Evolutionary conservation across 331 rosid genomes (phyloP), one percentile per base, ranked within the genome.

Genomic region (Acacia pycnantha): DNA sequence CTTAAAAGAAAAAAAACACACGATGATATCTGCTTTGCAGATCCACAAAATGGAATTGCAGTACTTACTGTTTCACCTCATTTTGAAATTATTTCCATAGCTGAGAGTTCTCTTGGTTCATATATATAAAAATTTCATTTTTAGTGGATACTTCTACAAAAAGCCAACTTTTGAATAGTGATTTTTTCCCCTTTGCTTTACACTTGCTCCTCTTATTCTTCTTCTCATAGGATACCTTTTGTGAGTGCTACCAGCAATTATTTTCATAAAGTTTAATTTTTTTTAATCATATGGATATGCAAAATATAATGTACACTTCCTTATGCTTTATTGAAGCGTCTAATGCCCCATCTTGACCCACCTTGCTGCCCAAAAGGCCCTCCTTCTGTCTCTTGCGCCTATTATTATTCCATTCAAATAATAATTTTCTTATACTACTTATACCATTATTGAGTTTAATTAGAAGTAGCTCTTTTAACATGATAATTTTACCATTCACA

Each of bases 81-180:
- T 4, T 67, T 35, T 67, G 73, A 35, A 67, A 37, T 67, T 19
- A 1, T 0, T 19, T 67, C 12, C 13, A 35, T 2, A 33, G 3
- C 24, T 8, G 15, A 44, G 15, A 68, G 31, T 12, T 48, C 2
- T 43, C 11, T 70, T 41, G 14, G 14, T 69, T 19, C 31, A 48
- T 15, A 11, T 21, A 19, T 5, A 16, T 53, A 16, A 6, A 19
- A 5, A 2, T 71, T 29, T 73, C 19, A 8, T 50, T 47, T 44
- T 73, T 11, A 29, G 27, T 50, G 65, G 29, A 64, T 14, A 64
- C 59, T 73, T 73, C 0, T 59, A 58, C 58, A 71, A 70, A 58
- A 82, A 50, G 37, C n/a, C 65, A 22, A 70, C 68, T 82, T 77
- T 24, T 70, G 26, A 70, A 56, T 56, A n/a, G 41, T 78, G 76